phyloP scores from a whole-genome alignment of 768 basidiomycete genomes.

The Collybiopsis confluens region DNA sequence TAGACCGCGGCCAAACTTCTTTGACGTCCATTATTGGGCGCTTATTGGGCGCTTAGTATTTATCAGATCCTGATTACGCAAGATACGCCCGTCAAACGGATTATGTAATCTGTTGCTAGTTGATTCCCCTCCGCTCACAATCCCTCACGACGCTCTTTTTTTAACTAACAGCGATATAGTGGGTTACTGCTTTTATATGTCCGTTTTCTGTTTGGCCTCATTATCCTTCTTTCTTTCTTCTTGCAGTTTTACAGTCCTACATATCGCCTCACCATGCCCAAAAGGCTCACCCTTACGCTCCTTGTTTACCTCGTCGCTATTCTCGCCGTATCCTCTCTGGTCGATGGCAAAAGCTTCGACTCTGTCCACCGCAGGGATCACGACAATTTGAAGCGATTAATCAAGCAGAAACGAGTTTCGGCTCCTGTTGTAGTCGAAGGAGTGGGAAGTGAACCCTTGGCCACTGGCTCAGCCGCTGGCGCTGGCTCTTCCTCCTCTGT shows the following conservation, averaged over 20 bases:
- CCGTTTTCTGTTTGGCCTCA: neutral
- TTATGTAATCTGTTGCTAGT: slow-evolving; percentile 28
- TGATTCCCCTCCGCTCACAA: neutral
- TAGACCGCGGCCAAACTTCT: too few relatives aligned
- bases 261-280: slow-evolving; percentile 17
- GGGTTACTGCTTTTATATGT: neutral
- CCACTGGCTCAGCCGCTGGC: neutral
- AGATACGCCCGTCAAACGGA: too few relatives aligned
- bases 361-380: slow-evolving; percentile 35
- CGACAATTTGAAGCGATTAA: slow-evolving; percentile 37
- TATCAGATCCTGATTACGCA: too few relatives aligned
- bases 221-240: neutral
- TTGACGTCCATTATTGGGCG: too few relatives aligned
- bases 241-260: neutral
- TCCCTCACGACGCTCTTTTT: slow-evolving; percentile 7
- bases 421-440: slow-evolving; percentile 10
- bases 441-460: slow-evolving; percentile 12
- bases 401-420: slow-evolving; percentile 39
- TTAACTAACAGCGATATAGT: neutral
- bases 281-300: slow-evolving; percentile 37
- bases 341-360: slow-evolving; percentile 29
- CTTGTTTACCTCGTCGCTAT: slow-evolving; percentile 38
- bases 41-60: too few relatives aligned
- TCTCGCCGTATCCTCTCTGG: slow-evolving; percentile 31
- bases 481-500: slow-evolving; percentile 6